phyloP scores from a whole-genome alignment of 805 yeast species.

The Priceomyces carsonii region DNA sequence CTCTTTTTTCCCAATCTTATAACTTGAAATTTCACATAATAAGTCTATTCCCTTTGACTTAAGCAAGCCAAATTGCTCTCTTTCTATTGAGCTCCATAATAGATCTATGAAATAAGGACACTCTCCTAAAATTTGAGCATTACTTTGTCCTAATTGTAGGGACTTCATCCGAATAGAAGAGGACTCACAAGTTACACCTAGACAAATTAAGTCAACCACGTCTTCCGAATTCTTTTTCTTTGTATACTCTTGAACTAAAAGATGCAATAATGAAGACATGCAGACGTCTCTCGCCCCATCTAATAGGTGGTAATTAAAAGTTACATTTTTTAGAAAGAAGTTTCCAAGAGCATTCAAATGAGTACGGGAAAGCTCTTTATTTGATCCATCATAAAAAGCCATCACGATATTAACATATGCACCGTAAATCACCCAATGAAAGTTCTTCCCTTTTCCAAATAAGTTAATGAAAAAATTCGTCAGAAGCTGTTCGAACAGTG shows the following conservation, averaged over 20 bases:
- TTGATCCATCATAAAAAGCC: constrained; percentile 10
- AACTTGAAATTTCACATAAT: constrained; percentile 21
- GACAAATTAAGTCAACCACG: constrained; percentile 24
- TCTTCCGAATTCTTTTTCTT: constrained; percentile 13
- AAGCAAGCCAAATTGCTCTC: constrained; percentile 42
- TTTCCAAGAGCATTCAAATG: constrained; percentile 24
- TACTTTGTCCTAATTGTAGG: constrained; percentile 27
- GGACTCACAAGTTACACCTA: constrained; percentile 36
- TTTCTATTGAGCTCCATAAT: constrained; percentile 24
- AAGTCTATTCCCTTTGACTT: constrained; percentile 42
- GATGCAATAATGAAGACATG: constrained; percentile 27
- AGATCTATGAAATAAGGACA: constrained; percentile 6
- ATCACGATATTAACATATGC: constrained; percentile 24
- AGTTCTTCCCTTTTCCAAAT: constrained; percentile 16
- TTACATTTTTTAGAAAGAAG: constrained; percentile 35
- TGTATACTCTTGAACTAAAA: constrained; percentile 26
- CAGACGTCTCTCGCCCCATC: constrained; percentile 56
- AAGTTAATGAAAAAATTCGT: too few species aligned
- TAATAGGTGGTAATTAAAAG: too few species aligned
- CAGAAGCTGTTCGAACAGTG: too few species aligned
- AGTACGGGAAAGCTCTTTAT: constrained; percentile 2
- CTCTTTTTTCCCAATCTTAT: too few species aligned
- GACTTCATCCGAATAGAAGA: constrained; percentile 47
- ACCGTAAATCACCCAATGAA: constrained; percentile 31
- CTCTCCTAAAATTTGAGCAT: constrained; percentile 1